Conservation (phyloP, 2,329 filamentous ascomycete species). For the Aspergillus fructus region DNA sequence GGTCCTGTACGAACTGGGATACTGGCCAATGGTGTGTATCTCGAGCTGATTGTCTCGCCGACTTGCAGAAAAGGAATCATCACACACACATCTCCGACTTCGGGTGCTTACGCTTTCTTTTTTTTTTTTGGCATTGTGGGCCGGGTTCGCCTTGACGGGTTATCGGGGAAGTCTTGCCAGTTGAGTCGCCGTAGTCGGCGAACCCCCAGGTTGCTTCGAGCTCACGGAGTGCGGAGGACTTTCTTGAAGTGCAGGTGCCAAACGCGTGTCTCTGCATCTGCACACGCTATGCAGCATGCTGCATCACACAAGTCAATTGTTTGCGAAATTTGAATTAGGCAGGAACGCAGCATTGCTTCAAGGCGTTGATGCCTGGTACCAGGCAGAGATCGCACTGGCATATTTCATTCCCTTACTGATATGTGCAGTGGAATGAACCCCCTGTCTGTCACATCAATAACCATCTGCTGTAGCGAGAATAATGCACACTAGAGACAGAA, state of each 20-base stretch:
- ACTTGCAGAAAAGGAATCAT: background rate
- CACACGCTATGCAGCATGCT: background rate
- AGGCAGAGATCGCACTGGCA: background rate
- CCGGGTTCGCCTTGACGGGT: background rate
- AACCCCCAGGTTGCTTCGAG: background rate
- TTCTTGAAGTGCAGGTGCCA: background rate
- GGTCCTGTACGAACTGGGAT: background rate
- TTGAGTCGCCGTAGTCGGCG: background rate
- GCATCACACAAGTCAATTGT: background rate
- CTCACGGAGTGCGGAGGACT: background rate
- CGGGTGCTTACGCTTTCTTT: background rate
- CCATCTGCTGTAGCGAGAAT: background rate
- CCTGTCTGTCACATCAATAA: background rate
- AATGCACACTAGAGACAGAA: background rate
- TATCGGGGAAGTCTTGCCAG: too few species aligned
- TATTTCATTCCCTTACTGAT: background rate
- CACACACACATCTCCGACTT: background rate
- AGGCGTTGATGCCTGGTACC: background rate
- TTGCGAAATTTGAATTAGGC: background rate
- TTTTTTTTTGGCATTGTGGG: background rate
- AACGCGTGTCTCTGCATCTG: background rate
- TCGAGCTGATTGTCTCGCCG: background rate
- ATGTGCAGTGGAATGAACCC: background rate
- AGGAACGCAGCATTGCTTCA: background rate
- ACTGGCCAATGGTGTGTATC: background rate